Base-by-base conservation (phyloP, 192 early-diverging fungal genomes). In the Radiomyces spectabilis region DNA sequence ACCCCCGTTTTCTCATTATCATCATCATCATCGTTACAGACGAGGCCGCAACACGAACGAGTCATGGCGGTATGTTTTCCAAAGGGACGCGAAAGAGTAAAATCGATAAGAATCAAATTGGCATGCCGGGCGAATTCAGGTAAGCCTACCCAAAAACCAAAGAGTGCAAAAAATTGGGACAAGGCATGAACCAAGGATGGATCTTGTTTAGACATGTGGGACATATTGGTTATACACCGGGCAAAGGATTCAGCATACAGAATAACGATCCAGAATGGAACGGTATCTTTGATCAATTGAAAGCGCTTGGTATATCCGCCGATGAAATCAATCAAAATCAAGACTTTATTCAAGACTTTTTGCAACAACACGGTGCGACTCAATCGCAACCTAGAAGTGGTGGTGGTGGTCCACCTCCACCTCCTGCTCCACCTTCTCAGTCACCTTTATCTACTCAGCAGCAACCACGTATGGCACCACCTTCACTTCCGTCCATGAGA, bases 181-280 rank as follows among this genome's bases (percentile, higher is more conserved):
- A 26, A 27, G 46, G 18, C 16, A 1, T 47, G 51, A 22, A 24
- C 5, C 35, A 15, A 24, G 19, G 15, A 3, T 40, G 33, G 16
- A 6, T 33, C 16, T 29, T 18, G 19, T 40, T 54, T 49, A 68
- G 75, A 52, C 81, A 84, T 57, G 45, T 84, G 3, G 73, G 81
- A 31, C 81, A 84, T 51, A 78, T 84, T 46, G 81, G 81, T 18
- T 81, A 61, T 50, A 75, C 77, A 46, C 69, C 77, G 19, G 70
- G 76, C 33, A 76, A 75, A 46, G 82, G 82, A 7, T 84, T 76
- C 34, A 76, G 72, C 43, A 75, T 82, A 12, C 82, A 83, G 42
- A 84, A 84, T 51, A 81, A 82, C 31, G 80, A 84, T 54, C 83
- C 80, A 47, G 74, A 83, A 61, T 87, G 86, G 78, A 77, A 75